Conservation (phyloP, 345 rosid species). For the Erysimum cheiranthoides region DNA sequence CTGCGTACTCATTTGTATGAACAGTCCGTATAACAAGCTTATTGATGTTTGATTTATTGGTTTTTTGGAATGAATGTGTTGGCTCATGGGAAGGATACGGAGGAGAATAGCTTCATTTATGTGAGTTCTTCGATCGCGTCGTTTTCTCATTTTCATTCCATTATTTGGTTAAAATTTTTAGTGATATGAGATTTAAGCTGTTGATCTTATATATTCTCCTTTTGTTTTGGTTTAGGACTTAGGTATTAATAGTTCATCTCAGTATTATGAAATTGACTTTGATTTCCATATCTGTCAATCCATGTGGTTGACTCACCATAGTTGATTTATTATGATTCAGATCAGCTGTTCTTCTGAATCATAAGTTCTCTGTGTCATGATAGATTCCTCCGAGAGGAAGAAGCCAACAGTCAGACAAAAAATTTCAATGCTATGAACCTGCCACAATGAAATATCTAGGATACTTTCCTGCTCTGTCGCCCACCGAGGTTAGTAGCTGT, state of each 20-base stretch:
- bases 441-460: slow-evolving; percentile 99
- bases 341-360: slow-evolving; percentile 3
- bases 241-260: background rate
- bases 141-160: slow-evolving; percentile 24
- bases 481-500: slow-evolving; percentile 68
- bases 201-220: background rate
- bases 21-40: background rate
- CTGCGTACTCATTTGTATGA: background rate
- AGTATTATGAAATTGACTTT: background rate
- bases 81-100: slow-evolving; percentile 79
- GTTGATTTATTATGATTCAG: slow-evolving; percentile 20
- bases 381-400: slow-evolving; percentile 97
- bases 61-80: slow-evolving; percentile 50
- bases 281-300: slow-evolving; percentile 30
- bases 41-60: slow-evolving; percentile 31
- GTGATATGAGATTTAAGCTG: slow-evolving; percentile 7
- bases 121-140: slow-evolving; percentile 57
- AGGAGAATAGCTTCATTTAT: slow-evolving; percentile 87
- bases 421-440: slow-evolving; percentile 97
- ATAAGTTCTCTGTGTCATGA: background rate
- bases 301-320: background rate
- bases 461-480: slow-evolving; percentile 70
- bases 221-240: slow-evolving; percentile 15
- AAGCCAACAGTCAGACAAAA: slow-evolving; percentile 78
- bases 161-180: background rate